phyloP scores from a whole-genome alignment of 768 basidiomycete species.

The Amyloporia xantha region DNA sequence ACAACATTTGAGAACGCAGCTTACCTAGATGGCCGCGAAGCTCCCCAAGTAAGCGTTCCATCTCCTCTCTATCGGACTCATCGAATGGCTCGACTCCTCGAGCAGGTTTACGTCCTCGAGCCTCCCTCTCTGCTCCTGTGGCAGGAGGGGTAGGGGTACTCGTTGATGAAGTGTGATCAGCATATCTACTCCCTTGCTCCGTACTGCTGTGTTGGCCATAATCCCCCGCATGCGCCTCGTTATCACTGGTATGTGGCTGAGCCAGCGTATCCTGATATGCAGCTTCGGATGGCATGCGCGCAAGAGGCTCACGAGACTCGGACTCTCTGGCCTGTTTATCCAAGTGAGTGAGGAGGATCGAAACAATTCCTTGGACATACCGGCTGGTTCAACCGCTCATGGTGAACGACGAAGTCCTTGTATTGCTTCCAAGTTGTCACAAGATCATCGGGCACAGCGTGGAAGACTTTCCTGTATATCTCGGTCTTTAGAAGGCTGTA shows the following conservation, averaged over 20 bases:
- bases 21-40: constrained; percentile 83
- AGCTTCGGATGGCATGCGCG: constrained; percentile 52
- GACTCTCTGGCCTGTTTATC: constrained; percentile 37
- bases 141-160: constrained; percentile 9
- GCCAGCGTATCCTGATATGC: constrained; percentile 32
- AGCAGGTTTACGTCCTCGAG: constrained; percentile 26
- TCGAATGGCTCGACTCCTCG: constrained; percentile 67
- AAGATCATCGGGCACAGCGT: constrained; percentile 86
- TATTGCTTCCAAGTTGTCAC: constrained; percentile 95
- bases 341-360: not conserved
- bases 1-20: not conserved
- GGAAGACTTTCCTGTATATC: constrained; percentile 93
- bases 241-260: constrained; percentile 19
- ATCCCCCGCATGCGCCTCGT: constrained; percentile 13
- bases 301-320: constrained; percentile 37
- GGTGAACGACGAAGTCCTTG: constrained; percentile 74
- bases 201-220: constrained; percentile 12
- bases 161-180: constrained; percentile 17
- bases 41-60: constrained; percentile 76
- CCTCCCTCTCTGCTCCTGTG: constrained; percentile 25
- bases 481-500: no score
- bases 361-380: constrained; percentile 32
- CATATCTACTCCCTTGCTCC: constrained; percentile 5
- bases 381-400: constrained; percentile 66
- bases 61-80: constrained; percentile 79